Base-by-base conservation (phyloP, 176 grass and related monocot genomes). In the Ensete glaucum region DNA sequence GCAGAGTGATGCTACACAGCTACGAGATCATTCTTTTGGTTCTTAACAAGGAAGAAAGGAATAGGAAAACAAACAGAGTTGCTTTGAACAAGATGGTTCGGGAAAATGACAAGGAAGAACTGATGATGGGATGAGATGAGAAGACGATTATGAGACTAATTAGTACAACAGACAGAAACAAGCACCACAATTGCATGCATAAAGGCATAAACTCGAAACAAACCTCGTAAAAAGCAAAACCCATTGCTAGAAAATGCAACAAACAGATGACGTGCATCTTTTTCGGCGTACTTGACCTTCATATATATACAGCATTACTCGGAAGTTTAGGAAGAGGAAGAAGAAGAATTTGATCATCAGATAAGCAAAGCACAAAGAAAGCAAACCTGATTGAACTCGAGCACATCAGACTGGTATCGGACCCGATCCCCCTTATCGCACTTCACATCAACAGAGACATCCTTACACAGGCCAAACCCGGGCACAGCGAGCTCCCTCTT, bases 331-430 rank as follows among this genome's bases (percentile, higher is more conserved):
- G 26, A 34, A n/a, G 14, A 63, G 50, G 2, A 16, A 72, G 48
- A 53, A 64, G 16, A 69, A 75, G n/a, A 21, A 3, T 43, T 43
- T 43, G 34, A 43, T 43, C 34, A 29, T 29, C 34, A 5, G 34
- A 43, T 43, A 1, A 64, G 53, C 1, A 8, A 54, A 8, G 2
- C 1, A 73, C 9, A 27, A 2, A 26, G 56, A 23, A 12, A 2
- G 52, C n/a, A 49, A 64, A 97, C 95, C 90, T 89, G 77, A 78
- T 83, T 93, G 75, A 98, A 98, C 54, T 93, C 73, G 77, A 98
- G 84, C 14, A 93, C 84, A 54, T 93, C 86, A 51, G 90, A 89
- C 69, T 82, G 85, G 75, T 83, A 78, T 55, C 90, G 87, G 72
- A 85, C 82, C 17, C 88, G 80, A 69, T 89, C 86, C 15, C 90